These are phyloP conservation scores for Phlyctochytrium arcticum DNA, from an alignment of 192 early-diverging fungal species.

Conservation along the genomic window DNA sequence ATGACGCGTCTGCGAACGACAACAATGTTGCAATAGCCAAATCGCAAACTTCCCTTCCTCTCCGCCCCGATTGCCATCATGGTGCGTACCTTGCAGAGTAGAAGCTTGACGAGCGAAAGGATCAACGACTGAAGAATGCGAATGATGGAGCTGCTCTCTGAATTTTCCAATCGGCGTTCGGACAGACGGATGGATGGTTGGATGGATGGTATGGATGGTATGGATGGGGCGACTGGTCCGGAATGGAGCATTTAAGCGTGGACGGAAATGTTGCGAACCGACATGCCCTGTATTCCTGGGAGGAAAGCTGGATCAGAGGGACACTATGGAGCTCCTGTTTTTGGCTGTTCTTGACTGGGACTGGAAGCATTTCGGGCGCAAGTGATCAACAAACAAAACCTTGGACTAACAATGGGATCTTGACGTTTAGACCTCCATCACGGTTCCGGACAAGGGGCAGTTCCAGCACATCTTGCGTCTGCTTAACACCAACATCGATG, in stretches of 20 bases:
- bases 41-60: no score
- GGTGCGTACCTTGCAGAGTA: background rate
- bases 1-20: no score
- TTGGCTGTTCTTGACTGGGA: no score
- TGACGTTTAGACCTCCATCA: slow-evolving; percentile 22
- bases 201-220: background rate
- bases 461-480: slow-evolving; percentile 99
- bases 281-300: background rate
- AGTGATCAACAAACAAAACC: no score
- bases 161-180: no score
- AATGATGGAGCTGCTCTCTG: no score
- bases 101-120: background rate
- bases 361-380: no score
- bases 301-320: background rate
- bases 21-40: no score
- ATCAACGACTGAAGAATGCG: background rate
- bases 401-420: no score
- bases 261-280: background rate
- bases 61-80: background rate
- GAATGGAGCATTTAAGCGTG: no score
- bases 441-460: slow-evolving; percentile 59
- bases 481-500: slow-evolving; percentile 98
- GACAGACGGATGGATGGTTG: slow-evolving; percentile 11
- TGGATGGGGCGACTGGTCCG: no score
- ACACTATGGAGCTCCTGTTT: no score